phyloP scores from a whole-genome alignment of 768 basidiomycete genomes.

The Steccherinum ochraceum region DNA sequence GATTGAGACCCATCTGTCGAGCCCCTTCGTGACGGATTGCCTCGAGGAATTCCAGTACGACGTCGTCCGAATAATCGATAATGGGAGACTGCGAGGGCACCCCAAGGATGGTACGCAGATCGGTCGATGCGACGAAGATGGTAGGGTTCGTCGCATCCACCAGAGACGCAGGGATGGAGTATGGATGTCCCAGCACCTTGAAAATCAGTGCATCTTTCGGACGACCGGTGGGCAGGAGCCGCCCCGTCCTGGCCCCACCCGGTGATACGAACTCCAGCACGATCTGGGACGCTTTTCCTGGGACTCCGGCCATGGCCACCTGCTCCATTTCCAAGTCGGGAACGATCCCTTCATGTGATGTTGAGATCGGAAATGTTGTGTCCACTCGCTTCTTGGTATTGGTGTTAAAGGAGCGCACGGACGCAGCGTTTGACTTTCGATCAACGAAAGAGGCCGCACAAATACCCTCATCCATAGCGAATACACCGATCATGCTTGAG shows the following conservation, averaged over 20 bases:
- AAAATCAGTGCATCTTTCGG: constrained; percentile 29
- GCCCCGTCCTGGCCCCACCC: constrained; percentile 63
- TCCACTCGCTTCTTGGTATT: constrained; percentile 68
- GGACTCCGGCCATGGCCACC: constrained; percentile 59
- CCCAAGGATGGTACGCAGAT: constrained; percentile 35
- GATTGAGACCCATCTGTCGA: constrained; percentile 56
- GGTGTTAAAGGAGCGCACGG: constrained; percentile 60
- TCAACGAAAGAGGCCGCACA: constrained; percentile 26
- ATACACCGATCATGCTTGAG: constrained; percentile 66
- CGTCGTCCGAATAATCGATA: constrained; percentile 12
- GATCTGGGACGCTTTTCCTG: constrained; percentile 59
- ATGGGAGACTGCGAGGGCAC: constrained; percentile 16
- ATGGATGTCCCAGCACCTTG: not conserved
- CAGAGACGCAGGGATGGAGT: constrained; percentile 33
- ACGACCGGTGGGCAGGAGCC: constrained; percentile 56
- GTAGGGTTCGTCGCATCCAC: constrained; percentile 76
- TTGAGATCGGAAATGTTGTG: constrained; percentile 57
- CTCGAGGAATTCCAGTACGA: constrained; percentile 36
- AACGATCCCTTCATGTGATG: constrained; percentile 8
- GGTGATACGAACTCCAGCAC: constrained; percentile 61
- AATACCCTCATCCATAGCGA: constrained; percentile 61
- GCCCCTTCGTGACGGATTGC: constrained; percentile 50
- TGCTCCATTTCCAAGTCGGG: constrained; percentile 43
- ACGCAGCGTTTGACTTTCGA: constrained; percentile 19
- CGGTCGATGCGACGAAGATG: constrained; percentile 47